Evolutionary conservation across 345 rosid genomes (phyloP).

Genomic region (Hibiscus trionum): DNA sequence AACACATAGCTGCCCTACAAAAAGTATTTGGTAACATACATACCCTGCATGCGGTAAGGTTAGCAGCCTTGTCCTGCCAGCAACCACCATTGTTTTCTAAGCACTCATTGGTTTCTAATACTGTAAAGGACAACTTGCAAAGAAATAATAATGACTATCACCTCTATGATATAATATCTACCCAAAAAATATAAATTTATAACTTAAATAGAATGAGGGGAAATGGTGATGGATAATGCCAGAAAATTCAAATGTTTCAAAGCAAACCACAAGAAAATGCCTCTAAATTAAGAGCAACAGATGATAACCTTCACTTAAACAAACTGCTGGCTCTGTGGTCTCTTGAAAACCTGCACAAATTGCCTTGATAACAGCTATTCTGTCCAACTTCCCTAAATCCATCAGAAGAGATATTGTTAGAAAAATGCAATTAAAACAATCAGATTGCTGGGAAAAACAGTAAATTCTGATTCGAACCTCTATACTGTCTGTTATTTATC

Average conservation of each 20-base stretch:
- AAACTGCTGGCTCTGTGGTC: background rate
- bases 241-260: background rate
- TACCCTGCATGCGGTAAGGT: background rate
- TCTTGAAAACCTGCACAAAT: background rate
- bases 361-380: background rate
- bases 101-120: background rate
- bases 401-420: background rate
- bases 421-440: background rate
- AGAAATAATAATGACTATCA: background rate
- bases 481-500: constrained; percentile 79
- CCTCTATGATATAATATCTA: no score
- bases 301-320: background rate
- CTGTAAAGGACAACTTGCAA: background rate
- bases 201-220: no score
- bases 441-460: background rate
- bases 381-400: background rate
- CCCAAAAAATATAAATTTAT: no score
- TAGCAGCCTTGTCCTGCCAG: background rate
- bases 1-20: background rate
- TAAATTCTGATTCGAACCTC: constrained; percentile 43
- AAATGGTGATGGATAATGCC: background rate
- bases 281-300: background rate
- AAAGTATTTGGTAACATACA: background rate
- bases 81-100: background rate
- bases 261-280: background rate